These are phyloP conservation scores for Pestalotiopsis sp. DNA, from an alignment of 2,329 filamentous ascomycete species.

Conservation along the genomic window DNA sequence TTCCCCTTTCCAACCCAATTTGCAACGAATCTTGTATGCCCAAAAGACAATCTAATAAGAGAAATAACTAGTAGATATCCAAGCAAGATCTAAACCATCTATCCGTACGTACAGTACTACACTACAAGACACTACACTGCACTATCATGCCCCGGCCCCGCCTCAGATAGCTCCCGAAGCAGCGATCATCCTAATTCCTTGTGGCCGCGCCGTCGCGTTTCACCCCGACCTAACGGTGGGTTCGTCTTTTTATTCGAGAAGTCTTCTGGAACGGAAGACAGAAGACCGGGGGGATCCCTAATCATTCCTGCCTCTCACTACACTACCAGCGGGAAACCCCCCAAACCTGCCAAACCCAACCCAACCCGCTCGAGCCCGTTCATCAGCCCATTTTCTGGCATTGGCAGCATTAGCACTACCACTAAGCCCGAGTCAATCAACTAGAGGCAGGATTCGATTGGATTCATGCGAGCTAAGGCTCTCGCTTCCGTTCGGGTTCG, in stretches of 20 bases:
- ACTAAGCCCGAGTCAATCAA: neutral
- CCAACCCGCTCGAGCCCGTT: too few species aligned
- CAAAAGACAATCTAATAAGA: too few species aligned
- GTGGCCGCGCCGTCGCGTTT: conserved; percentile 1
- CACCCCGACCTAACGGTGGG: neutral
- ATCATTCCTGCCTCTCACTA: neutral
- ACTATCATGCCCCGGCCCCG: neutral
- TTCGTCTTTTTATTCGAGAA: conserved; percentile 4
- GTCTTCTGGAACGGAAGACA: neutral
- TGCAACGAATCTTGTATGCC: neutral
- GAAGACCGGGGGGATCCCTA: neutral
- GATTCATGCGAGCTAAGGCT: neutral
- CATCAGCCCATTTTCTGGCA: too few species aligned
- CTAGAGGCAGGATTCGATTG: neutral
- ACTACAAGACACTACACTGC: neutral
- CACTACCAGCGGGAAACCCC: neutral
- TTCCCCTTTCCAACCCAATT: neutral
- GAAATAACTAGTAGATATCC: too few species aligned
- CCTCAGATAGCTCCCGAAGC: neutral
- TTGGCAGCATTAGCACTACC: neutral
- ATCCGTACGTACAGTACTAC: neutral
- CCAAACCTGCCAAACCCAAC: neutral
- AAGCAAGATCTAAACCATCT: neutral
- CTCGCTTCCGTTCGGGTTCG: neutral
- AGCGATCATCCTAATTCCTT: conserved; percentile 1